Conservation (phyloP, 2,329 filamentous ascomycete genomes). For the Cercospora beticola region DNA sequence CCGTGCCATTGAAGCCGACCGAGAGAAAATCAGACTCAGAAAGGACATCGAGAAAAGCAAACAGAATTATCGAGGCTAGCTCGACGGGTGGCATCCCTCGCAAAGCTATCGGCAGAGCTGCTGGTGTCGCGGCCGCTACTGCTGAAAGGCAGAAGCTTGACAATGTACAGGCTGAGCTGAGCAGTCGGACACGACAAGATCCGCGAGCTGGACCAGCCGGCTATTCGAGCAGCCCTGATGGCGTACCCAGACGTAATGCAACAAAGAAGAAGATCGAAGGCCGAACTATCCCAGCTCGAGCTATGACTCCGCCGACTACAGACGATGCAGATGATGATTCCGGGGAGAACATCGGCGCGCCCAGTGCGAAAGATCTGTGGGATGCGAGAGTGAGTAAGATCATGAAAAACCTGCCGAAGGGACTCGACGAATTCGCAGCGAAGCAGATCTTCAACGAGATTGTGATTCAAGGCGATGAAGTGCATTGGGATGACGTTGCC, state of each 20-base stretch:
- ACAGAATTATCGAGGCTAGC: constrained; percentile 29
- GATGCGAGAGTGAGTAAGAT: constrained; percentile 63
- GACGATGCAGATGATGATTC: constrained; percentile 49
- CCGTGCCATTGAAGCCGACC: constrained; percentile 26
- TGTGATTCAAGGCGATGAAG: constrained; percentile 88
- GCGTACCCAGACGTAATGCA: constrained; percentile 19
- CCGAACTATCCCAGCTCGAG: constrained; percentile 26
- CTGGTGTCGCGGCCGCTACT: constrained; percentile 37
- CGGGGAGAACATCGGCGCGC: constrained; percentile 33
- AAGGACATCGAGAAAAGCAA: constrained; percentile 21
- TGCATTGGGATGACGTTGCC: constrained; percentile 91
- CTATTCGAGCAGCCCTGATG: constrained; percentile 25
- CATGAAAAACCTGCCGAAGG: constrained; percentile 75
- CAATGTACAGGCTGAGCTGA: constrained; percentile 26
- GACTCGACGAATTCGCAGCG: constrained; percentile 78
- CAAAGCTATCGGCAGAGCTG: constrained; percentile 37
- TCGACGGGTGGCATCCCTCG: constrained; percentile 32
- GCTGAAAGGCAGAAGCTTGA: constrained; percentile 38
- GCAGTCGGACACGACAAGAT: constrained; percentile 19
- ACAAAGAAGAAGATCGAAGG: constrained; percentile 30
- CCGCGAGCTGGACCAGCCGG: constrained; percentile 13
- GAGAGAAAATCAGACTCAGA: constrained; percentile 30
- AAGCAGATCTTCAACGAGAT: constrained; percentile 96
- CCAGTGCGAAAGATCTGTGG: constrained; percentile 52
- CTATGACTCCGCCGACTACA: constrained; percentile 47